A percentile compares a stretch with the other conserved stretches of the same genome.
Evolutionary conservation across 1,284 basidiomycete species (phyloP).

Genomic region (Malassezia japonica): DNA sequence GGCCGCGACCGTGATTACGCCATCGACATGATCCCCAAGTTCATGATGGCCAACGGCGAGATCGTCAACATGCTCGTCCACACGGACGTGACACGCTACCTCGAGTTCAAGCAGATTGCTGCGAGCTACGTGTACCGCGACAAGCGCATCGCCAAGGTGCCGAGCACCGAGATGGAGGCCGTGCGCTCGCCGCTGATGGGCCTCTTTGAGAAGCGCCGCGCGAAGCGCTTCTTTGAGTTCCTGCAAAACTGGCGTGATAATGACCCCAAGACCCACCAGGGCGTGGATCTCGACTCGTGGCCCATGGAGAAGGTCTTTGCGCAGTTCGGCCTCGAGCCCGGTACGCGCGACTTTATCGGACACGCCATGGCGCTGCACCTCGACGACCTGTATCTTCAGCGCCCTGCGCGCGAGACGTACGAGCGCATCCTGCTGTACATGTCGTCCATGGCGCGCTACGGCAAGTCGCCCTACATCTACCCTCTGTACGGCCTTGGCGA

Average conservation of each 20-base stretch:
- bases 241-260: constrained; percentile 89
- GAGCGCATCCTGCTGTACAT: constrained; percentile 96
- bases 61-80: constrained; percentile 97
- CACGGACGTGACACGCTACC: constrained; percentile 95
- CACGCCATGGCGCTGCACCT: constrained; percentile 98
- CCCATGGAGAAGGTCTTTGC: constrained; percentile 60
- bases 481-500: constrained; percentile 97
- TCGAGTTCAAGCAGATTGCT: constrained; percentile 99
- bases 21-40: constrained; percentile 46
- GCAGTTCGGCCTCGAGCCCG: constrained; percentile 92
- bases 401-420: constrained; percentile 79
- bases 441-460: constrained; percentile 96
- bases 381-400: constrained; percentile 89
- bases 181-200: constrained; percentile 92
- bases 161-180: constrained; percentile 94
- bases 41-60: constrained; percentile 93
- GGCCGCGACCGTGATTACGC: constrained; percentile 48
- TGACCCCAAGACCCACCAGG: constrained; percentile 84
- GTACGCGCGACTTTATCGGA: constrained; percentile 97
- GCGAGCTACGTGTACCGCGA: constrained; percentile 96
- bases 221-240: constrained; percentile 98
- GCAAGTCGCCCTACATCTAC: constrained; percentile 99
- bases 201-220: constrained; percentile 92
- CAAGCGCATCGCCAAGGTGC: constrained; percentile 93
- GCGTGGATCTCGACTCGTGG: constrained; percentile 39